Conservation (phyloP, 805 yeast genomes). For the Candida ponderosae region DNA sequence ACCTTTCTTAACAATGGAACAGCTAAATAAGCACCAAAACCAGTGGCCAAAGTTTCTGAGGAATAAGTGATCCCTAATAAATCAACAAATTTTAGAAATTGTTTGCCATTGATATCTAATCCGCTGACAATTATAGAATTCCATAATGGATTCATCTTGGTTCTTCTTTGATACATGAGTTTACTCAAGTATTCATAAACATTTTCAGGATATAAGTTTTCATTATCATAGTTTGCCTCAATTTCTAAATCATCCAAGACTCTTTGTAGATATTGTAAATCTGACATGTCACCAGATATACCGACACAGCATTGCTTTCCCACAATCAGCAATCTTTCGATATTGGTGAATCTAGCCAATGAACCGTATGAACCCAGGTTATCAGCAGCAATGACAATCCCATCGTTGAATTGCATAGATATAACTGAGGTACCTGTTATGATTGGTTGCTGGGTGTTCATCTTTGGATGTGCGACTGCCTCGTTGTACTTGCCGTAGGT, state of each 20-base stretch:
- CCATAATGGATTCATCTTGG: constrained; percentile 95
- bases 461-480: constrained; percentile 62
- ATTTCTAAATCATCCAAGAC: constrained; percentile 70
- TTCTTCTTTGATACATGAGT: constrained; percentile 79
- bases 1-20: constrained; percentile 82
- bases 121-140: constrained; percentile 92
- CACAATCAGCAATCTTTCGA: constrained; percentile 78
- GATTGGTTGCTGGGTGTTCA: constrained; percentile 89
- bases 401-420: constrained; percentile 83
- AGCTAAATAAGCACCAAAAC: constrained; percentile 94
- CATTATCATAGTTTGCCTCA: constrained; percentile 71
- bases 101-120: constrained; percentile 56
- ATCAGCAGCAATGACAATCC: constrained; percentile 93
- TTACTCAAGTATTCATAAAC: constrained; percentile 82
- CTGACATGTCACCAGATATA: constrained; percentile 89
- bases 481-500: constrained; percentile 77
- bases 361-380: constrained; percentile 92
- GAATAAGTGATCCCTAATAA: constrained; percentile 86
- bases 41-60: constrained; percentile 88
- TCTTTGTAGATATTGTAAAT: constrained; percentile 76
- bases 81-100: constrained; percentile 82
- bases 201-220: constrained; percentile 70
- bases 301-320: constrained; percentile 89
- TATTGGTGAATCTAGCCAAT: constrained; percentile 73
- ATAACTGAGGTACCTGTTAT: constrained; percentile 96